Conservation (phyloP, 1,284 basidiomycete species). For the Paramarasmius palmivorus region DNA sequence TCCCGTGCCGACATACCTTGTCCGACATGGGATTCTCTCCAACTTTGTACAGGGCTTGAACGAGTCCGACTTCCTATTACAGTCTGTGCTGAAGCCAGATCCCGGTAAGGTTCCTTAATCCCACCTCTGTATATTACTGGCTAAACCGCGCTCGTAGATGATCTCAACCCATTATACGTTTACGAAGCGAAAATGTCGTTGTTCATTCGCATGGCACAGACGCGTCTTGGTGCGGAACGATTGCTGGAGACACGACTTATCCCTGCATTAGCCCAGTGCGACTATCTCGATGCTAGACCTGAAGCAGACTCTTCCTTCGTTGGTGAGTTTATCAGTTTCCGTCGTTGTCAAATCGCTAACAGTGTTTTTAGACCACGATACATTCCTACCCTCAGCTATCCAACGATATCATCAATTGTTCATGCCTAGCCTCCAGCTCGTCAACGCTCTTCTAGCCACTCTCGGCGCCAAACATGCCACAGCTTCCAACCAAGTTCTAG, state of each 20-base stretch:
- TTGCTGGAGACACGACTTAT: constrained; percentile 82
- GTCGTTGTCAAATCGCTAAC: not conserved
- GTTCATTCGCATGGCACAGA: constrained; percentile 83
- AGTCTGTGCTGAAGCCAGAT: constrained; percentile 84
- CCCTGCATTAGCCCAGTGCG: constrained; percentile 80
- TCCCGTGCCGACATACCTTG: constrained; percentile 59
- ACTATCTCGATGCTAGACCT: constrained; percentile 83
- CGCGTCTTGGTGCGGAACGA: constrained; percentile 81
- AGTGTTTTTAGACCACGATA: constrained; percentile 64
- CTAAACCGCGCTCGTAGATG: constrained; percentile 50
- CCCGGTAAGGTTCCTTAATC: constrained; percentile 58
- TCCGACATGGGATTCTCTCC: constrained; percentile 77
- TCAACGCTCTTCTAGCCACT: constrained; percentile 69
- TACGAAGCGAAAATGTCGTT: constrained; percentile 95
- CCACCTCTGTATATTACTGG: constrained; percentile 9
- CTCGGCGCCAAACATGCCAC: constrained; percentile 66
- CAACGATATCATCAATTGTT: constrained; percentile 90
- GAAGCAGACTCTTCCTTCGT: constrained; percentile 82
- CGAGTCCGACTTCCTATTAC: constrained; percentile 80
- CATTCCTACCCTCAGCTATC: constrained; percentile 85
- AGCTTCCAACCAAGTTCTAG: constrained; percentile 70
- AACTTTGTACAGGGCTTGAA: constrained; percentile 86
- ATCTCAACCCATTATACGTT: constrained; percentile 90
- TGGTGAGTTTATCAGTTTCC: constrained; percentile 47
- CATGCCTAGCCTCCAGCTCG: constrained; percentile 82